Percentiles rank a stretch among this genome's conserved stretches.
These are phyloP conservation scores for Capsicum pubescens DNA, from an alignment of 257 asterid species.

Conservation along the genomic window DNA sequence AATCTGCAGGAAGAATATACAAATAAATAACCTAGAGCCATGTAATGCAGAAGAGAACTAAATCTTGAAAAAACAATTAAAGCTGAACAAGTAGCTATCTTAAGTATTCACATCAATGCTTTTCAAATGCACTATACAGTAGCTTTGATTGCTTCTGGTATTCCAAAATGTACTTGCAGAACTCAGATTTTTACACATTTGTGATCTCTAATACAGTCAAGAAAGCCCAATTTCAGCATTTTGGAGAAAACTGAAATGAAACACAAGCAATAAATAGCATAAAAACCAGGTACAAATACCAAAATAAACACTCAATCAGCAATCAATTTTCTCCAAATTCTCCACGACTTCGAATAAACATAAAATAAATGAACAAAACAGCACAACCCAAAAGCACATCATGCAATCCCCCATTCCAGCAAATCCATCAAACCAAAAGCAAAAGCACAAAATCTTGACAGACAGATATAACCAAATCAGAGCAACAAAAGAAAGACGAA, in stretches of 20 bases:
- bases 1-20: conserved; percentile 52
- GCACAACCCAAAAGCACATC: background rate
- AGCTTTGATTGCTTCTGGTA: background rate
- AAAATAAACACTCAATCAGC: background rate
- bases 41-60: conserved; percentile 9
- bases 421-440: background rate
- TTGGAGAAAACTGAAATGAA: background rate
- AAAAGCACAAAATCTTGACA: background rate
- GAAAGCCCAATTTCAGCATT: background rate
- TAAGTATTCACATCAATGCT: background rate
- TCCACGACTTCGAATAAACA: background rate
- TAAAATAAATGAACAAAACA: background rate
- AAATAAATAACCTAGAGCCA: conserved; percentile 27
- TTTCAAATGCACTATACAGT: conserved; percentile 16
- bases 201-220: background rate
- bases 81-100: background rate
- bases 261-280: conserved; percentile 7
- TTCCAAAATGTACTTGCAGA: background rate
- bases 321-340: conserved; percentile 3
- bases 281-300: background rate
- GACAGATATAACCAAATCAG: background rate
- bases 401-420: conserved; percentile 10
- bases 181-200: background rate
- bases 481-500: background rate
- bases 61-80: background rate